phyloP scores from a whole-genome alignment of 495 filamentous ascomycete genomes.

The Gamarada debralockiae region DNA sequence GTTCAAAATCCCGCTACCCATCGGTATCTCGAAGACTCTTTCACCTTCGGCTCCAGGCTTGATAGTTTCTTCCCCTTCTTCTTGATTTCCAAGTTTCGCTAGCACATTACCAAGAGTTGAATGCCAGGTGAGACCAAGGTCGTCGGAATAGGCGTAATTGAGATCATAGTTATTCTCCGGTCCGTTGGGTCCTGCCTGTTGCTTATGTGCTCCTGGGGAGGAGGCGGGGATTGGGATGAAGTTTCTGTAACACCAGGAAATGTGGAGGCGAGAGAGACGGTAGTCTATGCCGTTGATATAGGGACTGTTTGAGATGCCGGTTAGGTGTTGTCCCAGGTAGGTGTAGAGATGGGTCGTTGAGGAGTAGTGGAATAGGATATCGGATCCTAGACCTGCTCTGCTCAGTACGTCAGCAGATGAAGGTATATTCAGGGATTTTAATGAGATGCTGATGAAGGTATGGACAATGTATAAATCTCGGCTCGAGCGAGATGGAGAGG shows the following conservation, averaged over 20 bases:
- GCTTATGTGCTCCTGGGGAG: constrained; percentile 14
- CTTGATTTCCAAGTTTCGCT: constrained; percentile 1
- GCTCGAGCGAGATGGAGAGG: constrained; percentile 2
- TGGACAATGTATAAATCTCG: background rate
- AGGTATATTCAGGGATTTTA: no score
- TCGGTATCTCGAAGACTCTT: constrained; percentile 16
- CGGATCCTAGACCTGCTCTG: constrained; percentile 20
- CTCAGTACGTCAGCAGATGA: no score
- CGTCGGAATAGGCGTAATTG: constrained; percentile 15
- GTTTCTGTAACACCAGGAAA: constrained; percentile 22
- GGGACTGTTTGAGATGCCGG: constrained; percentile 29
- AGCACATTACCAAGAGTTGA: constrained; percentile 1
- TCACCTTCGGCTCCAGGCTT: constrained; percentile 2
- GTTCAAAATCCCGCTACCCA: constrained; percentile 20
- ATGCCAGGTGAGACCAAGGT: constrained; percentile 12
- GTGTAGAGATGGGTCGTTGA: constrained; percentile 20
- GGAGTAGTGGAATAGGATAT: constrained; percentile 17
- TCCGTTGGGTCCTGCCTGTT: constrained; percentile 22
- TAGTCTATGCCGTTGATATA: constrained; percentile 33
- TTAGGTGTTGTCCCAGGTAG: constrained; percentile 29
- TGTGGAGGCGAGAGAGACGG: constrained; percentile 19
- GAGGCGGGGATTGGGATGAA: constrained; percentile 7
- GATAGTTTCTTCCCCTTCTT: background rate
- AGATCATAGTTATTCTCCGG: constrained; percentile 22
- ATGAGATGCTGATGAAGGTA: background rate